Evolutionary conservation across 2,329 filamentous ascomycete genomes (phyloP).

Genomic region (Didymella exigua): DNA sequence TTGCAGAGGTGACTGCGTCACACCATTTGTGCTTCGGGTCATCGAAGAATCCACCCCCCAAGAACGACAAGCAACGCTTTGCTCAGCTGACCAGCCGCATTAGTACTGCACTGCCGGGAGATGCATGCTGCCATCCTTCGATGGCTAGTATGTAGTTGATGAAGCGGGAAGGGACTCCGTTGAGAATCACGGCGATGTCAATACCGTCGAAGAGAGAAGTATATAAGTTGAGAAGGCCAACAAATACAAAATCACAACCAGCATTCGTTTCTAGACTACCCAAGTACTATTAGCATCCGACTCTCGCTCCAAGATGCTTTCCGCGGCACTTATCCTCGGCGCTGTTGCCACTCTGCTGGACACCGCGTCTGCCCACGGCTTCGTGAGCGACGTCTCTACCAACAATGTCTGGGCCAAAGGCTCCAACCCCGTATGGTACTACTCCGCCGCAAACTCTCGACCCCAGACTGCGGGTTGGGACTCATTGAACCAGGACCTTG

Average conservation of each 20-base stretch:
- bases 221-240: constrained; percentile 5
- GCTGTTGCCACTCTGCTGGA: constrained; percentile 28
- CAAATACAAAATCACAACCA: neutral
- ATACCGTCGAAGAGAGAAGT: neutral
- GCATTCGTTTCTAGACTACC: neutral
- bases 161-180: constrained; percentile 1
- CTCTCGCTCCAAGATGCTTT: constrained; percentile 23
- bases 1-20: neutral
- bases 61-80: constrained; percentile 9
- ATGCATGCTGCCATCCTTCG: constrained; percentile 1
- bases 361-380: constrained; percentile 39
- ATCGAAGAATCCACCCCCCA: constrained; percentile 2
- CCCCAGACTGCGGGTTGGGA: constrained; percentile 45
- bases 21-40: constrained; percentile 1
- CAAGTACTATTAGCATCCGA: neutral
- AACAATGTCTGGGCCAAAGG: constrained; percentile 35
- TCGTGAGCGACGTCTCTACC: constrained; percentile 34
- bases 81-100: constrained; percentile 7
- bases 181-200: neutral
- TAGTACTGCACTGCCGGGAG: constrained; percentile 1
- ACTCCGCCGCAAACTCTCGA: constrained; percentile 29
- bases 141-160: constrained; percentile 10
- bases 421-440: constrained; percentile 43
- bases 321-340: constrained; percentile 26
- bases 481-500: constrained; percentile 45